Percentiles rank a stretch among this genome's conserved stretches.
phyloP scores from a whole-genome alignment of 805 yeast genomes.

The Wickerhamiella nectarea region DNA sequence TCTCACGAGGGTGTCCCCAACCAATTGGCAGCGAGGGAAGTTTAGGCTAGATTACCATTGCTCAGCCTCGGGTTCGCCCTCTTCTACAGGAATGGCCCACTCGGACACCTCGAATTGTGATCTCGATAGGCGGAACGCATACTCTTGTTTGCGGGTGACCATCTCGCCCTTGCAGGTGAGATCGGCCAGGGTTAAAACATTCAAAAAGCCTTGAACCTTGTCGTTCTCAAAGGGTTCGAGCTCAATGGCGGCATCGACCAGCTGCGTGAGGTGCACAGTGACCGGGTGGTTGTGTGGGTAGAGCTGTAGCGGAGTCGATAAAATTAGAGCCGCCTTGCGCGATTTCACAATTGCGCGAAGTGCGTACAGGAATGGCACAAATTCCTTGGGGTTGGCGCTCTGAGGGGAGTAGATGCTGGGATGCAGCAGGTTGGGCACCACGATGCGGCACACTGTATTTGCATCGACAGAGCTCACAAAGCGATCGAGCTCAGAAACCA shows the following conservation, averaged over 20 bases:
- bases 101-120: slow-evolving; percentile 75
- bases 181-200: slow-evolving; percentile 57
- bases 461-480: not conserved
- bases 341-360: slow-evolving; percentile 41
- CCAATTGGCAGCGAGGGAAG: no score
- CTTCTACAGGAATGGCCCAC: slow-evolving; percentile 97
- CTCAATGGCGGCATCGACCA: slow-evolving; percentile 56
- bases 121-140: slow-evolving; percentile 74
- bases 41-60: not conserved
- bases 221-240: slow-evolving; percentile 73
- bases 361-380: slow-evolving; percentile 48
- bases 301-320: slow-evolving; percentile 51
- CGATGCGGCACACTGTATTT: slow-evolving; percentile 44
- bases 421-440: slow-evolving; percentile 64
- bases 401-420: slow-evolving; percentile 58
- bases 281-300: slow-evolving; percentile 41
- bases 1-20: no score
- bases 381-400: slow-evolving; percentile 32
- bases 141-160: slow-evolving; percentile 61
- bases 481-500: not conserved
- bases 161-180: slow-evolving; percentile 67
- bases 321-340: slow-evolving; percentile 37
- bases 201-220: slow-evolving; percentile 58
- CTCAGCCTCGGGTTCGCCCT: slow-evolving; percentile 32
- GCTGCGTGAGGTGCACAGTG: slow-evolving; percentile 39